Base-by-base conservation (phyloP, 2,329 filamentous ascomycete genomes). In the Sporothrix mexicana region DNA sequence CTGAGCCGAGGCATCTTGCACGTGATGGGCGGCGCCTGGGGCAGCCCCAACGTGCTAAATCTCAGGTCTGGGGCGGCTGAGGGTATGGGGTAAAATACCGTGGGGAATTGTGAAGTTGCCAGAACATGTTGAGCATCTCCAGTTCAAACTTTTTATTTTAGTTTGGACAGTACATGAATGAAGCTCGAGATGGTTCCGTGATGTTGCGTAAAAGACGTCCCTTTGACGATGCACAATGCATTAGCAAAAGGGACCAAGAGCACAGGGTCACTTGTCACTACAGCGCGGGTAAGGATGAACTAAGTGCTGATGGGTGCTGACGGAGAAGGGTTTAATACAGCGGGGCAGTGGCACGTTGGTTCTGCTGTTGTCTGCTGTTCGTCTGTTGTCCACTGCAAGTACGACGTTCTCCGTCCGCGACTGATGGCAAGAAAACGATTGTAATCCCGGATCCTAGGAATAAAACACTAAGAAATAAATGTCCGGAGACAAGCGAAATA, bases 1-100 rank as follows among this genome's bases (percentile, higher is more conserved):
- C 49, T 30, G 67, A 30, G 67, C 67, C 67, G 67, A 69, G 67
- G 67, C 67, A 69, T 47, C n/a, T 59, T 59, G 67, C 67, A 69
- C 67, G 67, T 69, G 67, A 69, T 53, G 53, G 30, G 30, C 30
- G 30, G 30, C 30, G 30, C 30, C 30, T 5, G 30, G 30, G 30
- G 30, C 2, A 36, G 30, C 30, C 30, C 30, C 30, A 36, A 36
- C 30, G 3, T 36, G n/a, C 51, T 51, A 51, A 51, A 20, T 9
- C 4, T 62, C 59, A 20, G 25, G 59, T 62, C 59, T 43, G 59
- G 59, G 57, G 57, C 13, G 25, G 41, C 41, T 15, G 2, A 2
- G 25, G 13, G 15, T 1, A 61, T 61, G 30, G 30, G 57, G 57
- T 10, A n/a, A 10, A 61, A 41, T 36, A 12, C 12, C 25, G 55